Base-by-base conservation (phyloP, 148 eudicot genomes). In the Arctostaphylos glauca region DNA sequence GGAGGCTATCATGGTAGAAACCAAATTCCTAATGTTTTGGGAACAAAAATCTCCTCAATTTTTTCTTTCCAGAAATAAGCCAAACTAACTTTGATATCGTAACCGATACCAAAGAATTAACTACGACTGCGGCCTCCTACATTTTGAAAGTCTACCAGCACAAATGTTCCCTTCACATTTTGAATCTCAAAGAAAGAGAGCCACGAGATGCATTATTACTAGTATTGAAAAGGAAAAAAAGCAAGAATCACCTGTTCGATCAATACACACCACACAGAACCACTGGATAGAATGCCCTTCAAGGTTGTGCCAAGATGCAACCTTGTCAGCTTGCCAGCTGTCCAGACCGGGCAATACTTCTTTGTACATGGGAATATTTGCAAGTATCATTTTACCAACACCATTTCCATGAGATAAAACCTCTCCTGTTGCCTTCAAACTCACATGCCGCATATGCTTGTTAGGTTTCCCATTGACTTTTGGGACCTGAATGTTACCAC, bases 211-310 rank as follows among this genome's bases (percentile, higher is more conserved):
- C 25, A 70, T 46, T 47, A 48, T 60, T 44, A 76, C 43, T 25
- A 52, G 19, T 76, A 23, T 21, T 13, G 44, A 38, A 50, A 31
- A 80, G 58, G 68, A 71, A 71, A 23, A 79, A 46, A 66, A 53
- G 56, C 4, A 66, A 43, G n/a, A 8, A 85, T 88, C 52, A 96
- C 98, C 98, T 88, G 84, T 92, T 85, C 93, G 94, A 87, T 96
- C 93, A 78, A 92, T 85, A 81, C 91, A 89, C 73, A 92, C 90
- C 18, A 96, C 88, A 87, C 90, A 91, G 67, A 94, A 88, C 99
- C 98, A 96, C 82, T 92, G 93, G 83, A 96, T 85, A 23, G 97
- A 93, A 76, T 92, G 90, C 43, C 99, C 97, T 87, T 94, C 98
- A 71, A 91, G 84, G 87, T 90, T 84, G 85, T 94, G 93, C 98